Conservation (phyloP, 2,329 filamentous ascomycete species). For the Apiospora kogelbergensis region DNA sequence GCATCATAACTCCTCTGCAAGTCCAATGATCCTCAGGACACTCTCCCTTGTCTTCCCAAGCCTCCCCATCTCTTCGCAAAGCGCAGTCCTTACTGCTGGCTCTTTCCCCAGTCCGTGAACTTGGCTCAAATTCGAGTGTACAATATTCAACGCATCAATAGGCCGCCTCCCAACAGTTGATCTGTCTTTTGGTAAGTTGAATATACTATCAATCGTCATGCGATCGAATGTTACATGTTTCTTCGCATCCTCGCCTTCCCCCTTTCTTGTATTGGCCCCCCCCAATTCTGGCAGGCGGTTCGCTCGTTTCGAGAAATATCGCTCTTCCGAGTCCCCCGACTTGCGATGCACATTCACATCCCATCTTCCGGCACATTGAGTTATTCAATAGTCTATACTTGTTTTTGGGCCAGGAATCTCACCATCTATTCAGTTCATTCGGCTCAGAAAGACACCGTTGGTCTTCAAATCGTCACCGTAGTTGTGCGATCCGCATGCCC, state of each 20-base stretch:
- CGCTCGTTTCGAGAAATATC: conserved; percentile 7
- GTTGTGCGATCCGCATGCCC: neutral
- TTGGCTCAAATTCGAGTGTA: conserved; percentile 25
- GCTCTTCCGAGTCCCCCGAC: conserved; percentile 1
- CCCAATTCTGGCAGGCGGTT: neutral
- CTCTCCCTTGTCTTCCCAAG: neutral
- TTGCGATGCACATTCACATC: neutral
- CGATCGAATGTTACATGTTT: conserved; percentile 34
- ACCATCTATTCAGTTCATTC: neutral
- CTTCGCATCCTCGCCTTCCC: conserved; percentile 12
- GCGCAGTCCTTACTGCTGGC: neutral
- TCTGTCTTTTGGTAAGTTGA: conserved; percentile 37
- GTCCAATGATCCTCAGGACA: neutral
- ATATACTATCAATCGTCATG: conserved; percentile 29
- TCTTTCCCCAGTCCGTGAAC: conserved; percentile 18
- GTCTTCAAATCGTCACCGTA: neutral
- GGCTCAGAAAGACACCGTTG: neutral
- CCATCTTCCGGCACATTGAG: neutral
- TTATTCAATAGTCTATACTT: neutral
- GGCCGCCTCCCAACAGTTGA: conserved; percentile 33
- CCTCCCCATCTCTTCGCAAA: neutral
- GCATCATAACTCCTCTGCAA: neutral
- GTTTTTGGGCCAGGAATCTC: neutral
- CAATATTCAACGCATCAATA: conserved; percentile 28
- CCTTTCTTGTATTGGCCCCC: neutral